Base-by-base conservation (phyloP, 2,329 filamentous ascomycete genomes). In the Penicillium sp. region DNA sequence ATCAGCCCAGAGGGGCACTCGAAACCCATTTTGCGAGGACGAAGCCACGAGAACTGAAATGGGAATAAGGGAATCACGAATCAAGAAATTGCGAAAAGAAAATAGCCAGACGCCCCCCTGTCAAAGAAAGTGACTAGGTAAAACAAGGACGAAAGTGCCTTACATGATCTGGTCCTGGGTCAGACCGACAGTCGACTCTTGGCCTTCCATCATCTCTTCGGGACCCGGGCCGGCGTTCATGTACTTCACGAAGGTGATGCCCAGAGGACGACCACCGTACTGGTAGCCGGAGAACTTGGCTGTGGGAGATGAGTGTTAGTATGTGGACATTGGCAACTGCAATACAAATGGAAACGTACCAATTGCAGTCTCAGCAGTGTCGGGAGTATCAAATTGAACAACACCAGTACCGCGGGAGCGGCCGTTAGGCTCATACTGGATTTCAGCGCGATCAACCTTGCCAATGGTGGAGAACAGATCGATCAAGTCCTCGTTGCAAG, bases 131-230 rank as follows among this genome's bases (percentile, higher is more conserved):
- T 58, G 41, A 61, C 53, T 35, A 36, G 49, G 31, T 29, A 39
- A 45, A 55, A 55, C 57, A 51, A 42, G 55, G 17, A 49, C 49
- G 36, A 29, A 53, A 41, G 29, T 43, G 42, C 13, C 55, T 79
- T 79, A 97, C 93, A 97, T 96, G 78, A 97, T 97, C 81, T 97
- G 93, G 73, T 97, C 93, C 78, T 97, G 94, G n/a, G 92, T 96
- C 72, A 96, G 78, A 60, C 88, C 89, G 50, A 82, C 76, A 27
- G 81, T 80, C 39, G 79, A 85, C 63, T 90, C 85, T 61, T 91
- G 87, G 35, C 88, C 90, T 66, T 97, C 93, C 91, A 97, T 96
- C 66, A 81, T 83, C 63, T 93, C 89, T 64, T 93, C 89, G 62
- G 78, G 80, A n/a, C 31, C 31, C 21, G 75, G 78, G 41, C 85